Percentiles rank a stretch among this genome's conserved stretches.
These are phyloP conservation scores for Lotus japonicus DNA, from an alignment of 306 rosid species.

Conservation along the genomic window DNA sequence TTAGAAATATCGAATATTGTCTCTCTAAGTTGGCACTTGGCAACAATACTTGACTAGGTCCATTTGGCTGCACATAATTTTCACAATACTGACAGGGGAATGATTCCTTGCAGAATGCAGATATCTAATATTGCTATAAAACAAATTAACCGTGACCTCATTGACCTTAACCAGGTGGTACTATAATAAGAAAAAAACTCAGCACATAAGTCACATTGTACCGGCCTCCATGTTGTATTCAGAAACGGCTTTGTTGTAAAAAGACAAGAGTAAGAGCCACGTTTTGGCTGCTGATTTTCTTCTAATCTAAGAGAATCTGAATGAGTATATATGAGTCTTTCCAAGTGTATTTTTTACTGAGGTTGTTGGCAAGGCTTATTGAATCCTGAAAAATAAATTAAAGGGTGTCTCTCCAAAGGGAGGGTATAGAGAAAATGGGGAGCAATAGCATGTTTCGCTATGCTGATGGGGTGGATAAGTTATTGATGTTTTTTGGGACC, in stretches of 20 bases:
- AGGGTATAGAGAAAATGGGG: conserved; percentile 44
- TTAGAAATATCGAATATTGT: conserved; percentile 15
- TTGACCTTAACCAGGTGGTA: not conserved
- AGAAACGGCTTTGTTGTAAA: conserved; percentile 17
- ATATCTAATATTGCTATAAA: conserved; percentile 20
- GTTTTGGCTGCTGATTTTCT: conserved; percentile 19
- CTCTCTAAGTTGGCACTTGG: conserved; percentile 10
- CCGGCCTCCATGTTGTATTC: conserved; percentile 21
- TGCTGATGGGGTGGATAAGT: conserved; percentile 66
- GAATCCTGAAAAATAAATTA: not conserved
- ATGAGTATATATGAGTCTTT: conserved; percentile 17
- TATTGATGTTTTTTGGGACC: conserved; percentile 70
- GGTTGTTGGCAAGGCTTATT: conserved; percentile 14
- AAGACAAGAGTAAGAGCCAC: conserved; percentile 27
- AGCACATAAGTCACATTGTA: conserved; percentile 12
- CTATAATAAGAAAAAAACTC: conserved; percentile 12
- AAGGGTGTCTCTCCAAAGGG: not conserved
- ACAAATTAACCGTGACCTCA: conserved; percentile 19
- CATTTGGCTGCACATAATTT: conserved; percentile 8
- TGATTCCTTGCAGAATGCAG: conserved; percentile 25
- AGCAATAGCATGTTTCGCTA: conserved; percentile 57
- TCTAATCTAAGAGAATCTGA: conserved; percentile 16
- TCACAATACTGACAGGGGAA: conserved; percentile 15
- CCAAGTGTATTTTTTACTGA: not conserved
- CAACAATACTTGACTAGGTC: not conserved